phyloP scores from a whole-genome alignment of 1,139 yeast species.

The Geotrichum phurueaensis region DNA sequence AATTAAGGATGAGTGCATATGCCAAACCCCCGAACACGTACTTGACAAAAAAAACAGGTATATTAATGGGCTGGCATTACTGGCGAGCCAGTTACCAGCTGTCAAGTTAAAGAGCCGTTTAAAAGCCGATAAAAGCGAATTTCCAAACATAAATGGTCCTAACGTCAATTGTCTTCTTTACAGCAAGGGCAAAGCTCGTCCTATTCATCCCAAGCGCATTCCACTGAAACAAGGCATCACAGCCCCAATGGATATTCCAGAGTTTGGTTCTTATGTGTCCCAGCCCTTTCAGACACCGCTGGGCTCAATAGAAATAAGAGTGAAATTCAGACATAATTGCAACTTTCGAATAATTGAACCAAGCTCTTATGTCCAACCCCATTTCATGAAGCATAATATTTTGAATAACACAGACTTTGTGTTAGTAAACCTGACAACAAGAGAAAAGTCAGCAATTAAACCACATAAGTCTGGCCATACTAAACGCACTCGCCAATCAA shows the following conservation, averaged over 20 bases:
- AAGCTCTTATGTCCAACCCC: background rate
- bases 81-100: background rate
- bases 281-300: background rate
- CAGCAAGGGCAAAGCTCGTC: background rate
- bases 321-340: background rate
- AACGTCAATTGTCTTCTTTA: background rate
- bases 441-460: background rate
- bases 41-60: background rate
- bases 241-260: background rate
- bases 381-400: background rate
- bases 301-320: background rate
- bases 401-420: background rate
- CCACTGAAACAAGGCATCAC: background rate
- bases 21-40: background rate
- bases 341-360: background rate
- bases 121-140: background rate
- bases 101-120: background rate
- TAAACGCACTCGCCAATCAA: background rate
- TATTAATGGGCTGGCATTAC: background rate
- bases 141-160: background rate
- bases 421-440: background rate
- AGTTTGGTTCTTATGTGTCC: background rate
- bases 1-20: background rate
- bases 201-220: background rate
- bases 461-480: background rate